These are phyloP conservation scores for Tuber melanosporum DNA, from an alignment of 495 filamentous ascomycete genomes.

Conservation along the genomic window DNA sequence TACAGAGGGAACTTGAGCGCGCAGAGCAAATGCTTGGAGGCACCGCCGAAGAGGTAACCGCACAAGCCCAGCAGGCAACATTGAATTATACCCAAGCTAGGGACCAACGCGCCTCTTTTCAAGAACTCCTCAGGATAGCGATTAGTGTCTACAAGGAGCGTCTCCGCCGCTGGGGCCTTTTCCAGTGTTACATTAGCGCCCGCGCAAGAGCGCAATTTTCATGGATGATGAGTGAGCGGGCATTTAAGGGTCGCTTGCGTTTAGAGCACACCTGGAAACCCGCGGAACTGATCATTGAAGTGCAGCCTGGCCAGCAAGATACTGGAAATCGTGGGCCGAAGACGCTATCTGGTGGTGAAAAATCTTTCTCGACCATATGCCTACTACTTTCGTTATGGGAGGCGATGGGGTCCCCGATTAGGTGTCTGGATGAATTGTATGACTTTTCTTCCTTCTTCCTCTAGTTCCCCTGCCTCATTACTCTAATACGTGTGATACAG, in stretches of 20 bases:
- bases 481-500: constrained; percentile 45
- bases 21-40: constrained; percentile 58
- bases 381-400: constrained; percentile 90
- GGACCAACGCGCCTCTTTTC: constrained; percentile 48
- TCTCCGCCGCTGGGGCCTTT: constrained; percentile 67
- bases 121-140: constrained; percentile 48
- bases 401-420: constrained; percentile 90
- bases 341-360: constrained; percentile 91
- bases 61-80: constrained; percentile 47
- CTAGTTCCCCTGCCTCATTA: not conserved
- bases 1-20: constrained; percentile 53
- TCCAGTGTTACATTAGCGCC: constrained; percentile 73
- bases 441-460: constrained; percentile 28
- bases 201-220: constrained; percentile 79
- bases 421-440: constrained; percentile 93
- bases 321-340: constrained; percentile 69
- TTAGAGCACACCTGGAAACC: constrained; percentile 67
- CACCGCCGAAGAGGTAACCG: constrained; percentile 58
- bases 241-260: constrained; percentile 73
- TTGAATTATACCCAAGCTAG: constrained; percentile 45
- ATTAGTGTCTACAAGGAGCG: constrained; percentile 50
- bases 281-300: constrained; percentile 69
- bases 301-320: constrained; percentile 68
- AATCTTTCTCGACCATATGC: constrained; percentile 95
- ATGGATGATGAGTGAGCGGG: constrained; percentile 78